Base-by-base conservation (phyloP, 1,139 yeast species). In the Debaryomycetaceae sp. region DNA sequence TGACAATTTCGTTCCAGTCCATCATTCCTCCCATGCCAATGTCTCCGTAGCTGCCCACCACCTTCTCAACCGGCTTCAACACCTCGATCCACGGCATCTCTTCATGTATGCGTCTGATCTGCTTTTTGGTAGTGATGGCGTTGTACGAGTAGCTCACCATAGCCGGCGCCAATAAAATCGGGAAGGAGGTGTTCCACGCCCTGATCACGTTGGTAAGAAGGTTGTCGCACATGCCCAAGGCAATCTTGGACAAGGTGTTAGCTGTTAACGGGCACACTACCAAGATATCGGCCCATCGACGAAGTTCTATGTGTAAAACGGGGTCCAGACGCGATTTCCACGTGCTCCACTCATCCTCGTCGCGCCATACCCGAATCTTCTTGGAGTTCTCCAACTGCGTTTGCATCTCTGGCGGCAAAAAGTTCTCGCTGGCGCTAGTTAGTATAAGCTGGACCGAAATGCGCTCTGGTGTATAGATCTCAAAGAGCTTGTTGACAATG, bases 11-110 rank as follows among this genome's bases (percentile, higher is more conserved):
- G 56, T 85, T 84, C 74, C 83, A 80, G 48, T 83, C 91, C 80
- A 82, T 78, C 93, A 83, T 83, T 34, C 93, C 93, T 24, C 93
- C 91, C 89, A 83, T 84, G 20, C 96, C 96, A 39, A 89, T 88
- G 48, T 88, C 96, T 37, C 97, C 96, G 56, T 85, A 86, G 33
- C 88, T 78, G 18, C 95, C 94, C 37, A 84, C 83, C 6, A 89
- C 95, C 53, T 89, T 89, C 52, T 89, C 97, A 3, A 85, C 88
- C 1, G 97, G 97, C 51, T 81, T 83, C 45, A 89, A 63, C 16
- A 88, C 71, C 46, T 85, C 95, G 36, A 88, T 82, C 89, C 94
- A 86, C 29, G 86, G 85, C 88, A 86, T 85, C 44, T 84, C 93
- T 43, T 85, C 95, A 34, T 77, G 73, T 37, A 89, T 77, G 21